These are phyloP conservation scores for Tetracladium marchalianum DNA, from an alignment of 495 filamentous ascomycete species.

Conservation along the genomic window DNA sequence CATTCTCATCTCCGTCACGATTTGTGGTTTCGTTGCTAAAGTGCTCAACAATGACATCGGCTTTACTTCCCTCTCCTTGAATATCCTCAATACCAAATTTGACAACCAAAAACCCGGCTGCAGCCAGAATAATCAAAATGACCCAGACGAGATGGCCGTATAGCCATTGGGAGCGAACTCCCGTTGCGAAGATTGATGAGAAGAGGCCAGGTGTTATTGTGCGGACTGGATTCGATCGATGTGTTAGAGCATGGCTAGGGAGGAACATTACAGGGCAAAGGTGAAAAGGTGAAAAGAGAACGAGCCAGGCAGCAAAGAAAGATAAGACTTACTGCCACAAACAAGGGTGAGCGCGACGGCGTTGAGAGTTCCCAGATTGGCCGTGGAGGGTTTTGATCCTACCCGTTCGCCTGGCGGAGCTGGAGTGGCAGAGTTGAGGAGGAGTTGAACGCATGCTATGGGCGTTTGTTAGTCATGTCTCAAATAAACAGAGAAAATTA, in stretches of 20 bases:
- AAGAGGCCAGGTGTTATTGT: constrained; percentile 51
- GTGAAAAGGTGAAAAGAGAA: too few relatives aligned
- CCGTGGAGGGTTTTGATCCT: constrained; percentile 16
- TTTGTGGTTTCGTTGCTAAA: too few relatives aligned
- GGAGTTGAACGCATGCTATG: constrained; percentile 48
- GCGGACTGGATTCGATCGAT: constrained; percentile 22
- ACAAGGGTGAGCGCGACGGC: constrained; percentile 46
- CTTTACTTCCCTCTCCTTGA: constrained; percentile 21
- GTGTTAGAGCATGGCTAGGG: neutral
- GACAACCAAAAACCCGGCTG: constrained; percentile 31
- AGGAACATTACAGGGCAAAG: neutral
- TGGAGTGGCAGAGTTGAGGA: constrained; percentile 58
- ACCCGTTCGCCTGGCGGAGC: constrained; percentile 12
- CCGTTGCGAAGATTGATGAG: constrained; percentile 50
- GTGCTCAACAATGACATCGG: neutral
- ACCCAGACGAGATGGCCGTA: constrained; percentile 58
- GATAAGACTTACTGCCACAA: constrained; percentile 25
- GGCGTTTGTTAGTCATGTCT: constrained; percentile 1
- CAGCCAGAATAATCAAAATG: constrained; percentile 39
- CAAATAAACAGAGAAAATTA: neutral
- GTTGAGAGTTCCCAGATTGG: constrained; percentile 53
- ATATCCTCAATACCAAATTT: constrained; percentile 40
- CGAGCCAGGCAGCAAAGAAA: neutral
- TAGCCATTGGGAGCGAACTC: constrained; percentile 43
- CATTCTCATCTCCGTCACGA: too few relatives aligned